phyloP scores from a whole-genome alignment of 768 basidiomycete genomes.

The Zangia roseola region DNA sequence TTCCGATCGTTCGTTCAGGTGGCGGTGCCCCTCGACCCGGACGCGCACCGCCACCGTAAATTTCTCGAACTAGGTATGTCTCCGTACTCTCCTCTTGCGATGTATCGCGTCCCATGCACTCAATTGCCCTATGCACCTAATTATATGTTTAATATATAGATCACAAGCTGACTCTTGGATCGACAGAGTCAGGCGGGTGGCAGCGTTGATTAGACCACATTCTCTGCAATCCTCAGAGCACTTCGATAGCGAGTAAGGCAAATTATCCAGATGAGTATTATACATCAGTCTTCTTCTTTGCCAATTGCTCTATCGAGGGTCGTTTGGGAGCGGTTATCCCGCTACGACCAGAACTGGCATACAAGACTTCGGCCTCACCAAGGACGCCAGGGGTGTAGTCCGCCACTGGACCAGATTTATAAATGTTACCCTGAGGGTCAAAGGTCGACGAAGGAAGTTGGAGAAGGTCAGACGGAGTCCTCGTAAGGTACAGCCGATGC shows the following conservation, averaged over 20 bases:
- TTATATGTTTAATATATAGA: no score
- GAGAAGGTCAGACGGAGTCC: constrained; percentile 63
- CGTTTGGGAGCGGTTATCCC: constrained; percentile 33
- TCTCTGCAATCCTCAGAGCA: not conserved
- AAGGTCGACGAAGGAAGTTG: constrained; percentile 77
- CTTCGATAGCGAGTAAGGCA: constrained; percentile 17
- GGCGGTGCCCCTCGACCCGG: no score
- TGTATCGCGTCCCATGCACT: no score
- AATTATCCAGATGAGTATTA: constrained; percentile 29
- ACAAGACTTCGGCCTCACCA: constrained; percentile 62
- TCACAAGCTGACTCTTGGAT: no score
- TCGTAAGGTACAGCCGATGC: constrained; percentile 79
- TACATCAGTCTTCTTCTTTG: constrained; percentile 23
- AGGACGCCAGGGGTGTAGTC: constrained; percentile 54
- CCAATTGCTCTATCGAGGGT: constrained; percentile 24
- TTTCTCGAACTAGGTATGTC: no score
- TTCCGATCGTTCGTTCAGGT: no score
- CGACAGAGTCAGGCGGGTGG: no score
- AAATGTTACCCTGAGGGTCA: constrained; percentile 56
- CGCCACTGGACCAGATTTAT: constrained; percentile 43
- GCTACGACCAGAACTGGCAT: constrained; percentile 67
- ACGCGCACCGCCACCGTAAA: no score
- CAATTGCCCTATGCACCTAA: no score
- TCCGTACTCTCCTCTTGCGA: no score
- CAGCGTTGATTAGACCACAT: not conserved